Evolutionary conservation across 169 alveolate genomes (phyloP).

Genomic region (Plasmodium gonderi): DNA sequence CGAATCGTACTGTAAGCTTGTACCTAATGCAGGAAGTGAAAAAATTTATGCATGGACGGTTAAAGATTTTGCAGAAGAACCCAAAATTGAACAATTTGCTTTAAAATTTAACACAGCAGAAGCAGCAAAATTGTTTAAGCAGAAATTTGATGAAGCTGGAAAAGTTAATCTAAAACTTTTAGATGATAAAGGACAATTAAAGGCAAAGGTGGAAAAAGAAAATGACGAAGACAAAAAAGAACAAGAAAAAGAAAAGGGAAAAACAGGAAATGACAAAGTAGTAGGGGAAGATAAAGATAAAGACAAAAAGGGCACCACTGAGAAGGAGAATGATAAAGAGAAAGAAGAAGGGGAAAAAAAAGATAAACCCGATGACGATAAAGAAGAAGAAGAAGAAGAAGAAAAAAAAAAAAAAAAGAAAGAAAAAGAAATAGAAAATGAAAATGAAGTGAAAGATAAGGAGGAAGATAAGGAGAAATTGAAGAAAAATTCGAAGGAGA

Average conservation of each 20-base stretch:
- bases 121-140: conserved; percentile 90
- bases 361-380: conserved; percentile 56
- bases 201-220: conserved; percentile 59
- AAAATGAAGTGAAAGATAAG: neutral
- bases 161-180: conserved; percentile 86
- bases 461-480: conserved; percentile 20
- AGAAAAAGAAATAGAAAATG: conserved; percentile 71
- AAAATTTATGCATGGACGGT: conserved; percentile 97
- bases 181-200: conserved; percentile 51
- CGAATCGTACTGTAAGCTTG: conserved; percentile 91
- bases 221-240: conserved; percentile 22
- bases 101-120: conserved; percentile 93
- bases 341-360: conserved; percentile 37
- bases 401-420: conserved; percentile 77
- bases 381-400: conserved; percentile 67
- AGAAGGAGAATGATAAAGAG: conserved; percentile 35
- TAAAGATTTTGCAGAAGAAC: conserved; percentile 96
- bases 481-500: conserved; percentile 38
- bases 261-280: conserved; percentile 48
- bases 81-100: conserved; percentile 94
- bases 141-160: conserved; percentile 93
- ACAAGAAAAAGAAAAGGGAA: conserved; percentile 25
- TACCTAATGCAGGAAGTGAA: conserved; percentile 97
- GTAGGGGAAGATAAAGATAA: conserved; percentile 1
- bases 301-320: conserved; percentile 9